These are phyloP conservation scores for Penicillium sp. DNA, from an alignment of 2,329 filamentous ascomycete species.

Conservation along the genomic window DNA sequence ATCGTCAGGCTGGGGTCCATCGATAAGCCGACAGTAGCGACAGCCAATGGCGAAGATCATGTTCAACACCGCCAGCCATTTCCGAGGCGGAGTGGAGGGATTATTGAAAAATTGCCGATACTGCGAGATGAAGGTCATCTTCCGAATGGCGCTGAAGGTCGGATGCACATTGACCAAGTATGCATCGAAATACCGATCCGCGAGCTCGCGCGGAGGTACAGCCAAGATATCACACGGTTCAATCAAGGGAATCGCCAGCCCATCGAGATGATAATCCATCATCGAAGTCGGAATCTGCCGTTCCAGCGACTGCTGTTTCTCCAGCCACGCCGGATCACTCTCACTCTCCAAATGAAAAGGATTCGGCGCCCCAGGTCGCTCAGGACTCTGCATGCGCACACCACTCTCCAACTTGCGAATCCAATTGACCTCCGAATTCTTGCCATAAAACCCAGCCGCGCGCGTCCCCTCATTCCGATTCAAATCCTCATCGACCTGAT, in stretches of 20 bases:
- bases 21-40: constrained; percentile 36
- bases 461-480: constrained; percentile 36
- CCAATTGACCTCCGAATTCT: constrained; percentile 45
- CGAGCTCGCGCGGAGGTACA: constrained; percentile 36
- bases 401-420: constrained; percentile 38
- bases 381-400: constrained; percentile 20
- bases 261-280: constrained; percentile 42
- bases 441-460: constrained; percentile 42
- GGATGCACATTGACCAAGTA: constrained; percentile 42
- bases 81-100: constrained; percentile 29
- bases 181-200: constrained; percentile 38
- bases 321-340: not conserved
- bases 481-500: constrained; percentile 43
- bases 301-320: not conserved
- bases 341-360: not conserved
- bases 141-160: constrained; percentile 41
- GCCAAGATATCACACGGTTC: constrained; percentile 36
- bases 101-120: constrained; percentile 34
- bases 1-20: constrained; percentile 24
- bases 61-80: constrained; percentile 45
- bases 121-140: constrained; percentile 36
- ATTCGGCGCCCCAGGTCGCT: not conserved
- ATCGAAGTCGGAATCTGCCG: constrained; percentile 23
- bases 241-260: constrained; percentile 35
- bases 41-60: constrained; percentile 47